Base-by-base conservation (phyloP, 1,284 basidiomycete species). In the Paramarasmius palmivorus region DNA sequence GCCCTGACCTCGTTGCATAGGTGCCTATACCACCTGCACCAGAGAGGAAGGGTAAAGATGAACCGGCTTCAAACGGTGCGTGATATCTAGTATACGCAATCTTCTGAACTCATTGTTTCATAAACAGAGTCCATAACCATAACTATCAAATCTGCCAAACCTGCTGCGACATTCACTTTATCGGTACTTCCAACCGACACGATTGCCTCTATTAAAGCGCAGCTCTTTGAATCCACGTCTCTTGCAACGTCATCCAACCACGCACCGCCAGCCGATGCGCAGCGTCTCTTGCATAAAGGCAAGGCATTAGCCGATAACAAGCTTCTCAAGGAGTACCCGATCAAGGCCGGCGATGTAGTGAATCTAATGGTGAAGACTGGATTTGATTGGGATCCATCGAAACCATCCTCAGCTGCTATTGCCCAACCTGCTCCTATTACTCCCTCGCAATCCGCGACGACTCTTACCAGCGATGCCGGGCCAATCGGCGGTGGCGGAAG, bases 111-210 rank as follows among this genome's bases (percentile, higher is more conserved):
- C 19, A 17, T 9, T 29, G 5, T 46, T 36, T 15, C 46, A 9
- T 14, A 15, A 19, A 26, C 69, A 83, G 82, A 77, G 54, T 70
- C 81, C n/a, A 73, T 94, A 62, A 76, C 74, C 41, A 69, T 97
- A 59, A 88, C 83, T 42, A 84, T 98, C 80, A 96, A 96, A 73
- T 95, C 90, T 38, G 76, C 87, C 64, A 96, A 96, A 66, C 95
- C 95, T 1, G 73, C 91, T n/a, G 78, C 87, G 44, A 74, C 86
- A 0, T 88, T 91, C 72, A 77, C 82, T 23, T 75, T 97, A 56
- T 68, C 82, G 32, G 49, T 90, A 34, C 81, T 84, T 38, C 81
- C 84, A 45, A 87, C 91, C 29, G 92, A 95, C 67, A 83, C 91
- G 40, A 85, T 98, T 69, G 73, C 81, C 35, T 71, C 84, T 52